Base-by-base conservation (phyloP, 192 early-diverging fungal genomes). In the Podila minutissima region DNA sequence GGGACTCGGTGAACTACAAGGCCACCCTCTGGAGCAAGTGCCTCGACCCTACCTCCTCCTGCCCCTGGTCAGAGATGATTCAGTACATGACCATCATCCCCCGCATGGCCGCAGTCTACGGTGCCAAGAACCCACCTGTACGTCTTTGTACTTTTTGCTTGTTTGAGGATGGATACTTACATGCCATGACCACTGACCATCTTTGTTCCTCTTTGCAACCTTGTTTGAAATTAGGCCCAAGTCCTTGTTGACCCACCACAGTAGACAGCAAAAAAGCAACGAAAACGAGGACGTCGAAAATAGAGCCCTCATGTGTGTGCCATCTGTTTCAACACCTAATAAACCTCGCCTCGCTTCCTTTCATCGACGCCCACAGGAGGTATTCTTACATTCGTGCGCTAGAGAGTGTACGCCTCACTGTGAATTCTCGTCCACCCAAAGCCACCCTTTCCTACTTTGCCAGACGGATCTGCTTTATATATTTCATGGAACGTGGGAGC, bases 31-130 rank as follows among this genome's bases (percentile, higher is more conserved):
- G 74, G 74, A 29, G 67, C 26, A 9, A 31, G 8, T 77, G 74
- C 32, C 59, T 77, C 26, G 46, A 77, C 17, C 74, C 74, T 1
- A 46, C 15, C 3, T 33, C 57, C 5, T 48, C 37, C 2, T 77
- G 74, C 51, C 20, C 69, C 15, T 77, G 74, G 74, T 4, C 31
- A 9, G 74, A 77, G 63, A 77, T 77, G 74, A 66, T 71, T 64
- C 67, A 70, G 2, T 77, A 71, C 26, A n/a, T 77, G 55, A 31
- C 29, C 46, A 77, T 77, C 19, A 65, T 77, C 31, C 63, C 74
- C 19, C 69, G 59, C 41, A 66, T 71, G 32, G 71, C 77, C 0
- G 59, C 71, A 0, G 31, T 72, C 26, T 81, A 81, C 64, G 77
- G 77, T 20, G 66, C 28, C 11, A n/a, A 29, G 24, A 68, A 69